Evolutionary conservation across 495 filamentous ascomycete genomes (phyloP), one percentile per base, ranked within the genome.

Genomic region (Astrothelium subdiscretum): DNA sequence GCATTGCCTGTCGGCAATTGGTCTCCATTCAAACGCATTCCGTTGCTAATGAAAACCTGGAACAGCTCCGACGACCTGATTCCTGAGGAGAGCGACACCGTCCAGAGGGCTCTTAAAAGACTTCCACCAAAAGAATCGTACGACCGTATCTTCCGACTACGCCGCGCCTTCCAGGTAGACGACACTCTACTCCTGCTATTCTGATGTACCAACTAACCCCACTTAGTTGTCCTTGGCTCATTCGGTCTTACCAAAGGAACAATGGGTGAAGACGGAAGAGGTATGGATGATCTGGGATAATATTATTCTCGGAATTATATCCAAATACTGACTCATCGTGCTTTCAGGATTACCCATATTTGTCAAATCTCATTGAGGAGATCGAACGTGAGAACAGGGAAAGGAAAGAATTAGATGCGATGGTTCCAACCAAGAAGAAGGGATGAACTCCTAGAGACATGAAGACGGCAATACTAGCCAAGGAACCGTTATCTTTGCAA

Each of bases 91-190:
- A 84, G 78, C 81, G 90, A 92, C 68, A 75, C 75, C 31, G 91
- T 97, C 69, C 85, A 91, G 74, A 79, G 84, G 66, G 94, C 94
- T 59, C 81, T 98, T 73, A 87, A 88, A 82, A 91, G 94, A 75
- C 87, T 98, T 48, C 83, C 90, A 40, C 81, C 88, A 65, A 91
- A 95, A 82, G 90, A 90, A 70, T 81, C 85, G 69, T 97, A 97
- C 77, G 94, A 98, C 80, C 92, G 94, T 76, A 85, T 97, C 72
- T 97, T 88, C 85, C 91, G 94, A 71, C 84, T 97, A 74, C 88
- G 94, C 74, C 85, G 94, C 74, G 95, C 94, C 68, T 87, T 92
- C 79, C 94, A 97, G 85, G 88, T 91, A 75, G 48, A 77, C 43
- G 35, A 43, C 62, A 31, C 38, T 38, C n/a, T 52, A 35, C 38